phyloP scores from a whole-genome alignment of 768 basidiomycete genomes.

The Sutorius australiensis region DNA sequence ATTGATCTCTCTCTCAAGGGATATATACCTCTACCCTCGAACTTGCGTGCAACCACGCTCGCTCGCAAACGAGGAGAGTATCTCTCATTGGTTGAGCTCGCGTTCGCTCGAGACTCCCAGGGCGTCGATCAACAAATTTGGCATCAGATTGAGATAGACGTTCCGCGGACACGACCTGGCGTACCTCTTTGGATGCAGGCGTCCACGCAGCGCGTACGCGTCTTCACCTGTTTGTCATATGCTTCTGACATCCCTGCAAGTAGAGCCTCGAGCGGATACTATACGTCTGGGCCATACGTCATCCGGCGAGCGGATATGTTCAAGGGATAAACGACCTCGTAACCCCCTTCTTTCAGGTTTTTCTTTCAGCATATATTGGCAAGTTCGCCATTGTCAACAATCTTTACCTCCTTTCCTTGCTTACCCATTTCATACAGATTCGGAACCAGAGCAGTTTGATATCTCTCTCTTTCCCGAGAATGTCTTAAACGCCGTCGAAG shows the following conservation, averaged over 20 bases:
- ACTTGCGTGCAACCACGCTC: slow-evolving; percentile 72
- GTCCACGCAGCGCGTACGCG: slow-evolving; percentile 79
- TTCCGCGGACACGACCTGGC: slow-evolving; percentile 91
- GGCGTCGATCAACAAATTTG: slow-evolving; percentile 95
- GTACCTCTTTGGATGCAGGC: slow-evolving; percentile 88
- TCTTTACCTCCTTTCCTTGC: background rate
- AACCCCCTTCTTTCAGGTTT: slow-evolving; percentile 97
- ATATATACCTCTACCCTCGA: slow-evolving; percentile 82
- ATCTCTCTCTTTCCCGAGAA: slow-evolving; percentile 65
- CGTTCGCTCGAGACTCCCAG: slow-evolving; percentile 82
- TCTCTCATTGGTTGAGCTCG: slow-evolving; percentile 78
- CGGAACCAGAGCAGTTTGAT: slow-evolving; percentile 88
- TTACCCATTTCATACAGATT: slow-evolving; percentile 49
- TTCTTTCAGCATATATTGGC: slow-evolving; percentile 94
- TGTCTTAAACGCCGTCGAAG: slow-evolving; percentile 84
- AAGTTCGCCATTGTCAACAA: slow-evolving; percentile 18
- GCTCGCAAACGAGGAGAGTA: slow-evolving; percentile 91
- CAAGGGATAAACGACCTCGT: slow-evolving; percentile 99
- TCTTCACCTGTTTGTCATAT: background rate
- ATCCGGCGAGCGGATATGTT: slow-evolving; percentile 97
- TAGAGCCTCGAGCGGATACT: slow-evolving; percentile 92
- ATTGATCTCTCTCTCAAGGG: slow-evolving; percentile 51
- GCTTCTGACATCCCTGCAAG: slow-evolving; percentile 21
- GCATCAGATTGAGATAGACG: slow-evolving; percentile 99
- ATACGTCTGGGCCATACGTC: slow-evolving; percentile 98